Evolutionary conservation across 441 rosid genomes (phyloP).

Genomic region (Adansonia grandidieri): DNA sequence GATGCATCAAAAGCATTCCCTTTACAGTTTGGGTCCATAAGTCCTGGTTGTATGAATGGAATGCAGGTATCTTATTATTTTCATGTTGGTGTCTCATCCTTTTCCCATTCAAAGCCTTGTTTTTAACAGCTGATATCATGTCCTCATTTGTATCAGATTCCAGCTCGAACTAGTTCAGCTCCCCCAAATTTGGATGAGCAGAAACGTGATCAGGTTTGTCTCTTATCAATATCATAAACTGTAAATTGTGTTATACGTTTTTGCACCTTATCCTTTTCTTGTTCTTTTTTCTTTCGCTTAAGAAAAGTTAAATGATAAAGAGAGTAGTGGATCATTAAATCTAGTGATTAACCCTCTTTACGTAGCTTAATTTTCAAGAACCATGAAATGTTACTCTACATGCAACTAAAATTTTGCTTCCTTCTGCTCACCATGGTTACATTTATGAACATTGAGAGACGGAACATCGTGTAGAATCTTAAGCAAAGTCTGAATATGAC

Average conservation of each 20-base stretch:
- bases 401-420: neutral
- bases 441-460: neutral
- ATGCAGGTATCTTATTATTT: conserved; percentile 52
- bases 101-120: neutral
- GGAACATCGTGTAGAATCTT: neutral
- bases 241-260: conserved; percentile 15
- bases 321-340: neutral
- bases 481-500: conserved; percentile 1
- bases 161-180: conserved; percentile 96
- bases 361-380: conserved; percentile 14
- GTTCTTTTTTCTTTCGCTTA: neutral
- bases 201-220: conserved; percentile 79
- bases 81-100: neutral
- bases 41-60: conserved; percentile 80
- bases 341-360: neutral
- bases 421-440: conserved; percentile 11
- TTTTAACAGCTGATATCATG: conserved; percentile 28
- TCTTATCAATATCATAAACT: neutral
- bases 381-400: neutral
- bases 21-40: conserved; percentile 89
- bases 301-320: neutral
- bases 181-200: conserved; percentile 99
- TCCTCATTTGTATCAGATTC: conserved; percentile 59
- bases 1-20: conserved; percentile 70
- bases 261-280: neutral